A percentile compares a stretch with the other conserved stretches of the same genome.
These are phyloP conservation scores for Dendrobium chrysotoxum DNA, from an alignment of 106 monocot genomes.

Conservation along the genomic window DNA sequence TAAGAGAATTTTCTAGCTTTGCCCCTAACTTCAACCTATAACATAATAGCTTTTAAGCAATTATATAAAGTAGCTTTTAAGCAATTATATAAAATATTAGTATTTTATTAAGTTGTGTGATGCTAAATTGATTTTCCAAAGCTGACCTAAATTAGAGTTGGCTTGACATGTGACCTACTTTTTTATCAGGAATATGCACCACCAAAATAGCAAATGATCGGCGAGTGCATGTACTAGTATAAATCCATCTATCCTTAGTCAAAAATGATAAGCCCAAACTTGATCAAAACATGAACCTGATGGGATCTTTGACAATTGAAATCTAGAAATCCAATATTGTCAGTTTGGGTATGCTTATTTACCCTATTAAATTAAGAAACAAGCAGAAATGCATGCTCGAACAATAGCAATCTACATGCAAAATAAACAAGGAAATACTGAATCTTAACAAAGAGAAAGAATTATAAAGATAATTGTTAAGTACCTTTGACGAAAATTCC, in stretches of 20 bases:
- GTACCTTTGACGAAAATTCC: conserved; percentile 36
- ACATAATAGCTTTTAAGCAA: not conserved
- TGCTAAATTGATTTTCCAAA: not conserved
- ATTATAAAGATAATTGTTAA: not conserved
- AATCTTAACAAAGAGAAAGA: not conserved
- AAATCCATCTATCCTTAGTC: not conserved
- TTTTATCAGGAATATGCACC: not conserved
- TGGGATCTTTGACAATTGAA: not conserved
- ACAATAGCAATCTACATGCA: not conserved
- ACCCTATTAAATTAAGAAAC: not conserved
- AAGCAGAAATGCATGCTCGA: not conserved
- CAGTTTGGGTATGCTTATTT: not conserved
- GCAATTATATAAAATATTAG: not conserved
- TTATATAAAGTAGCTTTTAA: not conserved
- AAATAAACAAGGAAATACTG: not conserved
- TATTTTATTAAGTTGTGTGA: not conserved
- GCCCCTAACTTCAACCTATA: not conserved
- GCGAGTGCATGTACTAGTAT: not conserved
- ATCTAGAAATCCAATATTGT: not conserved
- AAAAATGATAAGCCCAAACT: not conserved
- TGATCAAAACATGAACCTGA: not conserved
- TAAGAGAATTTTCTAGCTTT: too few relatives aligned
- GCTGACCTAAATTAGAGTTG: not conserved
- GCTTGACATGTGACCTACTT: not conserved
- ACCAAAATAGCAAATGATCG: not conserved